Evolutionary conservation across 176 grass and related monocot genomes (phyloP), one percentile per base, ranked within the genome.

Genomic region (Aegilops sharonensis): DNA sequence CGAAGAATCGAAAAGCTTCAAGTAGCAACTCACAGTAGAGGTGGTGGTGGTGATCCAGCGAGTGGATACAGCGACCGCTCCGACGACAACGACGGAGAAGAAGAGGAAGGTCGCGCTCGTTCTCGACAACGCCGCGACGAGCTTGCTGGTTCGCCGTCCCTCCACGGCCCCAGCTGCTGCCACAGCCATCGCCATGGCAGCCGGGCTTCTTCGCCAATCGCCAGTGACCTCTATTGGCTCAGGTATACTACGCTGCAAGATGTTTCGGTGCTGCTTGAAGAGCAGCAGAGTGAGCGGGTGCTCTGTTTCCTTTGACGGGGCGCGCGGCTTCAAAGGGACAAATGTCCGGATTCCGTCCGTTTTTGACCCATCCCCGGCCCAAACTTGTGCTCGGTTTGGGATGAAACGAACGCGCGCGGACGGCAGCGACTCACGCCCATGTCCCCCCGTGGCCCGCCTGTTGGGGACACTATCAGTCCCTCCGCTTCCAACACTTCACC

Each of bases 61-160:
- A 9, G 50, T 62, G 1, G 81, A 91, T 6, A 37, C 52, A 63
- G 18, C 23, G 77, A 91, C 63, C 9, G 35, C 81, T 14, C 76
- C 89, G 69, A 80, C 69, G 77, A 40, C 50, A 23, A 85, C 39
- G 37, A 85, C 70, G 4, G 69, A 62, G 81, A 91, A 27, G 77
- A 91, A 91, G 81, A 88, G 89, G 85, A 88, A 88, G 50, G 81
- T 32, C 11, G 85, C 43, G 61, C 81, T 77, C 48, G 85, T 88
- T 23, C 76, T 80, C 61, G 85, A 81, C 61, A 84, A 1, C 76
- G 37, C 36, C 48, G 30, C 62, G 11, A 8, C 9, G 36, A 81
- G 8, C 85, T 71, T 47, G 23, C 50, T n/a, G 69, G 48, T 11
- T 1, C 13, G 61, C 29, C 32, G 50, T 62, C 40, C 24, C 37